Evolutionary conservation across 192 early-diverging fungal species (phyloP), one percentile per base, ranked within the genome.

Genomic region (Coemansia asiatica): DNA sequence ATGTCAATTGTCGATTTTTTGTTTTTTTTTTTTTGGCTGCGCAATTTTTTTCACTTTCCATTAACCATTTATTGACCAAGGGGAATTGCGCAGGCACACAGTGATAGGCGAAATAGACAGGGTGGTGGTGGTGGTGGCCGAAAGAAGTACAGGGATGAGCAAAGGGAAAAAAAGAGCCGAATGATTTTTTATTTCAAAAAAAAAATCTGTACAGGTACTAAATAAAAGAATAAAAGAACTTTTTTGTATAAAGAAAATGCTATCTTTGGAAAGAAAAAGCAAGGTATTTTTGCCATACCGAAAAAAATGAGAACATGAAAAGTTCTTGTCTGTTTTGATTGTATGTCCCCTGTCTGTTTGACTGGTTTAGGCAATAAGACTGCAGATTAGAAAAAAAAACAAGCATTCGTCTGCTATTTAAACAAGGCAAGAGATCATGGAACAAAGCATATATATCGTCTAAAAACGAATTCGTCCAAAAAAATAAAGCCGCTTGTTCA

Each of bases 11-110:
- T 44, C 16, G 40, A 15, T 15, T 10, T 3, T 13, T 44, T 53
- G 23, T 26, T 19, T 53, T 21, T 50, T 50, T 26, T 55, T 28
- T 31, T 56, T 56, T 56, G 29, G 29, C 29, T 56, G 55, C 55
- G 25, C 25, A 31, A 31, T 53, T 22, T 53, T 12, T 53, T 27
- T 23, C 50, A 13, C 8, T 8, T 23, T 23, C 50, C 50, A 27
- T 22, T 53, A 15, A 44, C 40, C 40, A 4, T n/a, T n/a, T n/a
- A n/a, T n/a, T n/a, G n/a, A n/a, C n/a, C n/a, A n/a, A n/a, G 13
- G 9, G 40, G 40, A 44, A 44, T 13, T 44, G 40, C 40, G 40
- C 40, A 44, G 13, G 40, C 13, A 44, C 12, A 15, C 12, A 6
- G 13, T 16, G 40, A 18, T 10, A 3, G 5, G 40, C 40, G 16